Evolutionary conservation across 2,329 filamentous ascomycete species (phyloP), one percentile per base, ranked within the genome.

Genomic region (Furcasterigmium sp.): DNA sequence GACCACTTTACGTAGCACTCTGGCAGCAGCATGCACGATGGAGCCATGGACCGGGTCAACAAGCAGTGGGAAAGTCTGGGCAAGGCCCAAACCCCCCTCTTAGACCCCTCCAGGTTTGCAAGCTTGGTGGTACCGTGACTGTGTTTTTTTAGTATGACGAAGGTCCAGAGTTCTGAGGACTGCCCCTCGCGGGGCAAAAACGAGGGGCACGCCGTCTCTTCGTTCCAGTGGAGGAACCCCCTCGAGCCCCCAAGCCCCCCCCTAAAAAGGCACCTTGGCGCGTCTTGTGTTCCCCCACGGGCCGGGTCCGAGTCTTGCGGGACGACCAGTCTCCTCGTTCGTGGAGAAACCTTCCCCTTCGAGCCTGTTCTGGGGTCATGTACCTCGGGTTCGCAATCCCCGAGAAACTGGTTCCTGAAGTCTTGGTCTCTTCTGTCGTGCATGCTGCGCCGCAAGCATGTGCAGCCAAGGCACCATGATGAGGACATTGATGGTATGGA

Each of bases 261-360:
- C 35, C 35, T 37, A 13, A 38, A 38, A 38, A 15, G 32, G n/a
- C 9, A 9, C n/a, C 32, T 35, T 17, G n/a, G n/a, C 32, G 7
- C 9, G 8, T 32, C 17, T 32, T 32, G 29, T 32, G 32, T 4
- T 18, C 32, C 32, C 32, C 32, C 32, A 35, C 32, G 32, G 32
- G 14, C 6, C 32, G n/a, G 29, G n/a, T n/a, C n/a, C n/a, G n/a
- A n/a, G n/a, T 32, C 8, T n/a, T 35, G 15, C 32, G 32, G 32
- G 32, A n/a, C n/a, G 32, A 6, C 14, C n/a, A 19, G 28, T 13
- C n/a, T 30, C 38, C 38, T 18, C n/a, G 29, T 40, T 40, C 28
- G 29, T 40, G 38, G 38, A 40, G 38, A 40, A 40, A 29, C 29
- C 26, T 29, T 17, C 20, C 38, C 38, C 30, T n/a, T n/a, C n/a